Evolutionary conservation across 2,329 filamentous ascomycete species (phyloP), one percentile per base, ranked within the genome.

Genomic region (Pseudogymnoascus sp.): DNA sequence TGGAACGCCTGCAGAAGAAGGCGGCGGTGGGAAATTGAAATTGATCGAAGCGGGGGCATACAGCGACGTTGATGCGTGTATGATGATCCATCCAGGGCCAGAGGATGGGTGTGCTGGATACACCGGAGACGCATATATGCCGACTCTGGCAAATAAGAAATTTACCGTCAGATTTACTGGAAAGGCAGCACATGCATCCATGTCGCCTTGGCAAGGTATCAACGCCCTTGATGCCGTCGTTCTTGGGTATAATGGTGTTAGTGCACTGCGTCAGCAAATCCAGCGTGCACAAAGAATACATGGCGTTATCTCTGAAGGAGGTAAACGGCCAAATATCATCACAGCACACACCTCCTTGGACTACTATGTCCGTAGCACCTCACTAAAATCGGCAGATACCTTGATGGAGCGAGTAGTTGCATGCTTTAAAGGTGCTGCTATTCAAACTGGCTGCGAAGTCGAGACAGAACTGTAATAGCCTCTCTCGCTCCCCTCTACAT

Each of bases 21-120:
- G 66, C 5, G 70, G 69, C 35, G 70, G 68, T n/a, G 70, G 78
- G 22, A 80, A 80, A 65, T 72, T 79, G 59, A 75, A 73, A 26
- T 69, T 81, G 26, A 71, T 81, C 6, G 69, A 77, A 24, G 76
- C 76, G 4, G 78, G 78, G 7, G 76, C 78, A 5, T 81, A 78
- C 68, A 67, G 71, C 40, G 73, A 75, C 40, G 71, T 77, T 41
- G 69, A 73, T 56, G 69, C 68, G 6, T 70, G 73, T 4, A 64
- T 80, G n/a, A 80, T 80, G 78, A 70, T 72, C 2, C 76, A 78
- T 63, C 65, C 64, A 7, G 53, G 56, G 8, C 31, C 43, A 12
- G 65, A 75, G 33, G 66, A 72, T 10, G 77, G 82, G 64, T 40
- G 37, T 40, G 75, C 74, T 11, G 78, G 81, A 0, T 73, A 82